A percentile compares a stretch with the other conserved stretches of the same genome.
Conservation (phyloP, 495 filamentous ascomycete genomes). For the Trichoderma gamsii region DNA sequence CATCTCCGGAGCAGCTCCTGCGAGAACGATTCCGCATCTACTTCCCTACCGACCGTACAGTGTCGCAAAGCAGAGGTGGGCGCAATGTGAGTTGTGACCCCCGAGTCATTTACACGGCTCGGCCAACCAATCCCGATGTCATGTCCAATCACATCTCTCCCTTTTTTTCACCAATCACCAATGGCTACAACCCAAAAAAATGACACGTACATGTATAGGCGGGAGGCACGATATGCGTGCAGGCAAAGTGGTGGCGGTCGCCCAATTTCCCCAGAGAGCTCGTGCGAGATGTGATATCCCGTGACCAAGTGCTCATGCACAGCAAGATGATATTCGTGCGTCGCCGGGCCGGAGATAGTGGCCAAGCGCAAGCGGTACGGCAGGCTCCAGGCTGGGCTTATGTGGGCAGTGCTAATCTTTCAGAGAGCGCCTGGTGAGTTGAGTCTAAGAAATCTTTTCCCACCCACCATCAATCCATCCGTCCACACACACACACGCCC, state of each 20-base stretch:
- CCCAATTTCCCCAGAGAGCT: conserved; percentile 61
- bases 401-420: conserved; percentile 86
- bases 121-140: not conserved
- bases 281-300: conserved; percentile 62
- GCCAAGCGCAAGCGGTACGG: not conserved
- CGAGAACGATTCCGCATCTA: conserved; percentile 61
- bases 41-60: conserved; percentile 75
- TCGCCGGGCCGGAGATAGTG: conserved; percentile 30
- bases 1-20: conserved; percentile 25
- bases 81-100: conserved; percentile 30
- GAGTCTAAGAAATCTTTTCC: conserved; percentile 24
- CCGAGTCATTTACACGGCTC: not conserved
- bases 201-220: conserved; percentile 24
- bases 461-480: too few relatives aligned
- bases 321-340: conserved; percentile 75
- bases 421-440: conserved; percentile 87
- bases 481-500: too few relatives aligned
- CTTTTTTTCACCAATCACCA: not conserved
- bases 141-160: conserved; percentile 10
- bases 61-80: conserved; percentile 55
- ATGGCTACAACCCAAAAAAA: not conserved
- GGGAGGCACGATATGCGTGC: conserved; percentile 79
- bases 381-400: conserved; percentile 60
- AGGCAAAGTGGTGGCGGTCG: conserved; percentile 58
- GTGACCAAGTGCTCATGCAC: conserved; percentile 74